Percentiles rank a stretch among this genome's conserved stretches.
Evolutionary conservation across 768 basidiomycete species (phyloP).

Genomic region (Pholiota conissans): DNA sequence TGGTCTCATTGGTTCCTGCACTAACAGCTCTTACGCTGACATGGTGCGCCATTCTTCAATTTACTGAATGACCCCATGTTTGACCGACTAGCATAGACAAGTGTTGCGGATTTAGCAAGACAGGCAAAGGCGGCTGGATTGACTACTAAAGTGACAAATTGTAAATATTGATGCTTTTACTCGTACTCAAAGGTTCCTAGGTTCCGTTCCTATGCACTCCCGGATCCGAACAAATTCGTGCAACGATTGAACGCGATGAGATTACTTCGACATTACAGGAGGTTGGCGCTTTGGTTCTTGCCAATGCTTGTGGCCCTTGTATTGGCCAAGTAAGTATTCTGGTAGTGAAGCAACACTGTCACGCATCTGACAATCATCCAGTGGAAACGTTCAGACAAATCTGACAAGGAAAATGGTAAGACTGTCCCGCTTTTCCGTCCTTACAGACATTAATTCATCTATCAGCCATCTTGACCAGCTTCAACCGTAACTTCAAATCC

Average conservation of each 20-base stretch:
- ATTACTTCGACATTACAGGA: constrained; percentile 79
- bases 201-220: constrained; percentile 88
- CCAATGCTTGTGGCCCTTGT: constrained; percentile 98
- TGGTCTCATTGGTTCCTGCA: constrained; percentile 95
- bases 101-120: constrained; percentile 86
- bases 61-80: constrained; percentile 1
- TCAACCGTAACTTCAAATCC: constrained; percentile 90
- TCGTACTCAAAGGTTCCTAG: constrained; percentile 32
- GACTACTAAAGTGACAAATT: constrained; percentile 56
- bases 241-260: constrained; percentile 94
- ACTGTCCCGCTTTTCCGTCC: constrained; percentile 2
- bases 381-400: constrained; percentile 93
- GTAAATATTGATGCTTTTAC: background rate
- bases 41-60: constrained; percentile 51
- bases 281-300: constrained; percentile 92
- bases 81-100: constrained; percentile 54
- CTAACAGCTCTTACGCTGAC: constrained; percentile 97
- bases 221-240: constrained; percentile 94
- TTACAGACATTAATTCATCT: background rate
- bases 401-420: constrained; percentile 88
- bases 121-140: constrained; percentile 88
- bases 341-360: background rate
- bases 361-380: constrained; percentile 29
- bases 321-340: constrained; percentile 77
- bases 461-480: constrained; percentile 93